phyloP scores from a whole-genome alignment of 2,329 filamentous ascomycete genomes.

The Cadophora sp. region DNA sequence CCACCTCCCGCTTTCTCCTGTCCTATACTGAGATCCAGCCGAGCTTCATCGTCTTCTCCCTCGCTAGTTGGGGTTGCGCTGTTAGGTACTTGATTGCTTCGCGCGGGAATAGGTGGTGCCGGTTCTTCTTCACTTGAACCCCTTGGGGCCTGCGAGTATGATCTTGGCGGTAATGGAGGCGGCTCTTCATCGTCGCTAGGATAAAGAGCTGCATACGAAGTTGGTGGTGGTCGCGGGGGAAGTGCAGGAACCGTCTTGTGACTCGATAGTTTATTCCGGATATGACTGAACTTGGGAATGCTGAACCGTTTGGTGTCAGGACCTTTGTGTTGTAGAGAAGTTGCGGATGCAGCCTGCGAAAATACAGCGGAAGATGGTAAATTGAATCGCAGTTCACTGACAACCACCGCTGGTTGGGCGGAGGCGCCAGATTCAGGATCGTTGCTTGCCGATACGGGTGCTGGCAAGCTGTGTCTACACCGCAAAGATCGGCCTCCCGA shows the following conservation, averaged over 20 bases:
- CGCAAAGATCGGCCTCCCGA: slow-evolving; percentile 76
- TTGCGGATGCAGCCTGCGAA: slow-evolving; percentile 39
- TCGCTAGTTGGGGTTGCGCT: slow-evolving; percentile 20
- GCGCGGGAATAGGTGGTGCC: not conserved
- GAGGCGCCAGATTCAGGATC: slow-evolving; percentile 25
- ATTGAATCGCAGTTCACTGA: slow-evolving; percentile 92
- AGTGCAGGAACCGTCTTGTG: slow-evolving; percentile 37
- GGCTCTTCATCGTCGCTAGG: slow-evolving; percentile 40
- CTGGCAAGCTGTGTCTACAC: slow-evolving; percentile 74
- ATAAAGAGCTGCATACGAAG: slow-evolving; percentile 37
- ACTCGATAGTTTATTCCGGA: slow-evolving; percentile 44
- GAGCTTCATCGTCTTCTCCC: slow-evolving; percentile 49
- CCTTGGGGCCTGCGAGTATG: slow-evolving; percentile 22
- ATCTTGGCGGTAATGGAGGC: slow-evolving; percentile 36
- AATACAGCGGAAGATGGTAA: slow-evolving; percentile 68
- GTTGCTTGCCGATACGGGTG: slow-evolving; percentile 44
- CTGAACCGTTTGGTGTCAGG: slow-evolving; percentile 29
- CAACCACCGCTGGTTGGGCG: slow-evolving; percentile 42
- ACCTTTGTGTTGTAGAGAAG: slow-evolving; percentile 30
- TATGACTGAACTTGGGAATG: slow-evolving; percentile 36
- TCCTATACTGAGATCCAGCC: slow-evolving; percentile 77
- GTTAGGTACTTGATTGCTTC: not conserved
- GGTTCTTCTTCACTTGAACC: slow-evolving; percentile 29
- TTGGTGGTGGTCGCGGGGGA: slow-evolving; percentile 34
- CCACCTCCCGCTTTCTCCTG: slow-evolving; percentile 87